Conservation (phyloP, 805 yeast species). For the Cyberlindnera maritima region DNA sequence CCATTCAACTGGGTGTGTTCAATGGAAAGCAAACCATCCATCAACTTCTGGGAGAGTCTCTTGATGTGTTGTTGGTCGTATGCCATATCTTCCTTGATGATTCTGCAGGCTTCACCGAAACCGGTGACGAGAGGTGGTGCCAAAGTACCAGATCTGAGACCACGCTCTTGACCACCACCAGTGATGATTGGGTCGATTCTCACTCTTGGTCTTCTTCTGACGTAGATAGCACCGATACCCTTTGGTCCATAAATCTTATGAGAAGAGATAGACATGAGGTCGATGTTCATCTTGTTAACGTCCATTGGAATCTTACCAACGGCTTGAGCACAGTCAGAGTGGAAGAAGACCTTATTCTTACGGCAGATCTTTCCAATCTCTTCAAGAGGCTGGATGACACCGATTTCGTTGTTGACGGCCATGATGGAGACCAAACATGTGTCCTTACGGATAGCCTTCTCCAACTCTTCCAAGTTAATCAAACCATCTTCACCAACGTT, state of each 20-base stretch:
- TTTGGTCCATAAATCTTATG: constrained; percentile 98
- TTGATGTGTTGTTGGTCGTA: constrained; percentile 72
- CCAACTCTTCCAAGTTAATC: constrained; percentile 72
- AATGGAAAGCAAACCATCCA: constrained; percentile 67
- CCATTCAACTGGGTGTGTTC: constrained; percentile 93
- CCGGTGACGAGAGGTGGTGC: constrained; percentile 97
- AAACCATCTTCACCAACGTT: constrained; percentile 83
- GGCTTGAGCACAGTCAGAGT: constrained; percentile 97
- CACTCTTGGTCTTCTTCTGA: constrained; percentile 97
- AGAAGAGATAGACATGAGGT: constrained; percentile 88
- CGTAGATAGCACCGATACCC: constrained; percentile 94
- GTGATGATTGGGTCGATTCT: constrained; percentile 91
- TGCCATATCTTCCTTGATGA: constrained; percentile 69
- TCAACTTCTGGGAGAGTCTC: constrained; percentile 69
- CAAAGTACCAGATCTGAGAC: constrained; percentile 92
- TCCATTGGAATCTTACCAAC: constrained; percentile 91
- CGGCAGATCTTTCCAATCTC: constrained; percentile 90
- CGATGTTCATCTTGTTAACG: constrained; percentile 91
- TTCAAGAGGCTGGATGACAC: constrained; percentile 93
- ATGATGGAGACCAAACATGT: constrained; percentile 88
- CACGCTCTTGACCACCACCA: constrained; percentile 99
- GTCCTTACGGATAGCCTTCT: constrained; percentile 82
- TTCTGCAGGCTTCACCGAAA: constrained; percentile 94
- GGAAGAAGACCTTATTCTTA: constrained; percentile 88
- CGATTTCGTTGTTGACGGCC: constrained; percentile 98